Base-by-base conservation (phyloP, 73 alveolate species). In the Stentor coeruleus region DNA sequence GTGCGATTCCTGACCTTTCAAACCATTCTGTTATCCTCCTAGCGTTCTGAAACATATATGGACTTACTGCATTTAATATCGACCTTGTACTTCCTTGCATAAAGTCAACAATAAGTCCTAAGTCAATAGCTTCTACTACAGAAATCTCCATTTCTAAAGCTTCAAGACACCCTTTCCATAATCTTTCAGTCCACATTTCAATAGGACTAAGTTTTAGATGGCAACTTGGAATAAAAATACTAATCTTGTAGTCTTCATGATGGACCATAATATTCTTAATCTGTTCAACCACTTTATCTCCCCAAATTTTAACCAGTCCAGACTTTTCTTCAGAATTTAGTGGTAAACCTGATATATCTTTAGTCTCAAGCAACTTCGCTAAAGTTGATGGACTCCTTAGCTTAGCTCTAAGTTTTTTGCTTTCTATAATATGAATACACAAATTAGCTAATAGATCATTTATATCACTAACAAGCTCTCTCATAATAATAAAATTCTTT, bases 71-170 rank as follows among this genome's bases (percentile, higher is more conserved):
- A 40, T 66, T 66, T 20, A 66, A 31, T 0, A 66, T 37, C 20
- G 79, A 28, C 33, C 79, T 66, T 20, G 79, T 66, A 2, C 79
- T 66, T 20, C 79, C 79, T 66, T 66, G 79, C 20, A 66, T 33
- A 28, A 66, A 37, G 79, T 66, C 79, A 40, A 66, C 79, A 0
- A 31, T 33, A 26, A 66, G 79, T 26, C 79, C 79, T 66, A 26
- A 26, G 36, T 66, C 33, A 11, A 26, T 66, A 33, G 79, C 79
- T 66, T 66, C 79, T 1, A 26, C 36, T 28, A 66, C 33, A 1
- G 79, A 66, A 66, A 66, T 31, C 28, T 31, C 79, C 0, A 33
- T 2, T 26, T 33, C 39, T 66, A 66, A 66, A 40, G 40, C n/a
- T 20, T 20, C 39, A 20, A 28, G 79, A 2, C 79, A 66, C 36